Conservation (phyloP, 2,329 filamentous ascomycete genomes). For the Aspergillus tanneri region DNA sequence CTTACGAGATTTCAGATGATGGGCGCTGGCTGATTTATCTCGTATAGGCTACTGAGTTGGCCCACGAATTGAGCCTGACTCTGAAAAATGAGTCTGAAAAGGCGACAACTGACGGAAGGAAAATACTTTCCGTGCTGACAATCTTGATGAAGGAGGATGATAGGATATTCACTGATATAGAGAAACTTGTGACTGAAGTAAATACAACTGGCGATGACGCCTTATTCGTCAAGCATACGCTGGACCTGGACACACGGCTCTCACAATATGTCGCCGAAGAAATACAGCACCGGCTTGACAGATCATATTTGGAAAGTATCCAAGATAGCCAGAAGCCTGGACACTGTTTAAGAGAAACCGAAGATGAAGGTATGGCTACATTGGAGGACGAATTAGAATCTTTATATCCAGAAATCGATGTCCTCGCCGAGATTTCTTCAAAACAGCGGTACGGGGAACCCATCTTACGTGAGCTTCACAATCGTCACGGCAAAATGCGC, state of each 20-base stretch:
- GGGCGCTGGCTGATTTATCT: slow-evolving; percentile 15
- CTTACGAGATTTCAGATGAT: background rate
- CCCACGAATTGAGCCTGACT: slow-evolving; percentile 32
- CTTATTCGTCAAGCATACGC: slow-evolving; percentile 28
- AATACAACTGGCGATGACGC: slow-evolving; percentile 32
- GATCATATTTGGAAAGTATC: slow-evolving; percentile 38
- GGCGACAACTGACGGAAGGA: slow-evolving; percentile 32
- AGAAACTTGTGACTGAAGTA: slow-evolving; percentile 29
- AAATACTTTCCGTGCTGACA: slow-evolving; percentile 34
- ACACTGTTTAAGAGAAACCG: background rate
- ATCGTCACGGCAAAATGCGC: slow-evolving; percentile 31
- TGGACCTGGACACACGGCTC: slow-evolving; percentile 30
- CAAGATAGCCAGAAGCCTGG: slow-evolving; percentile 7
- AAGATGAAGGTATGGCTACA: slow-evolving; percentile 21
- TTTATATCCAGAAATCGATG: slow-evolving; percentile 41
- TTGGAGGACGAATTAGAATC: slow-evolving; percentile 41
- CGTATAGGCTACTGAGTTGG: slow-evolving; percentile 37
- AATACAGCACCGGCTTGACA: slow-evolving; percentile 41
- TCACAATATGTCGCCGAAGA: slow-evolving; percentile 38
- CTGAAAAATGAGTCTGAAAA: slow-evolving; percentile 34
- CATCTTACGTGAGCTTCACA: slow-evolving; percentile 37
- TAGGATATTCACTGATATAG: slow-evolving; percentile 30
- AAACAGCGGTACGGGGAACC: slow-evolving; percentile 44
- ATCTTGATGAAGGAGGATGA: slow-evolving; percentile 40
- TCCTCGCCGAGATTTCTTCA: slow-evolving; percentile 44